Percentiles rank a stretch among this genome's conserved stretches.
These are phyloP conservation scores for Nitzschia sp. DNA, from an alignment of 108 stramenopile species.

Conservation along the genomic window DNA sequence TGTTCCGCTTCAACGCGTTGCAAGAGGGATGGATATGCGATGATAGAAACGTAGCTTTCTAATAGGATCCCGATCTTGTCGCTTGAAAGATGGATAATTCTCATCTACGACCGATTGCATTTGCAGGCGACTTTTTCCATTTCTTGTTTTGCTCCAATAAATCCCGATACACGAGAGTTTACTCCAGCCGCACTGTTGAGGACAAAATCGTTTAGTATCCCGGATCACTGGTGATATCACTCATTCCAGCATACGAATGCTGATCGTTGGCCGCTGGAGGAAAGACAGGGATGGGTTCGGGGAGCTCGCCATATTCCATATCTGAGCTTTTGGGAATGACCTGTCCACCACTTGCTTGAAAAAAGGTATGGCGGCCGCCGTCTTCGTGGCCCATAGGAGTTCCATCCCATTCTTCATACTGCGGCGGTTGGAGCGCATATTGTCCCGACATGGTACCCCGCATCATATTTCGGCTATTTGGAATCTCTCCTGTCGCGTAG, in stretches of 20 bases:
- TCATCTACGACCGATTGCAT: no score
- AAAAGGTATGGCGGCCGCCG: neutral
- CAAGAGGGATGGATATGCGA: no score
- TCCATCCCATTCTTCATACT: neutral
- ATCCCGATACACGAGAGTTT: no score
- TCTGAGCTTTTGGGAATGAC: slow-evolving; percentile 1
- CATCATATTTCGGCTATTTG: slow-evolving; percentile 8
- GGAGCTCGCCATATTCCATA: slow-evolving; percentile 25
- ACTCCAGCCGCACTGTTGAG: no score
- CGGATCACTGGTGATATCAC: slow-evolving; percentile 46
- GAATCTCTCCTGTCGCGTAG: slow-evolving; percentile 48
- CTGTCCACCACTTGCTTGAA: neutral
- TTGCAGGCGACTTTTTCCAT: no score
- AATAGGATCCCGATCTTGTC: no score
- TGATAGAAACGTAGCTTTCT: no score
- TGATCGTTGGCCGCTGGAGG: slow-evolving; percentile 35
- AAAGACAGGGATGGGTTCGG: slow-evolving; percentile 27
- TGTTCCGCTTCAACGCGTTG: no score
- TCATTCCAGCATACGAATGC: slow-evolving; percentile 47
- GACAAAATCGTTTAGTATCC: slow-evolving; percentile 29
- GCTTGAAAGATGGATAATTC: no score
- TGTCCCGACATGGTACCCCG: neutral
- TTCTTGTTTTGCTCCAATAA: no score
- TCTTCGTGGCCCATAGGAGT: neutral
- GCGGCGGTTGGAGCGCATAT: neutral